Evolutionary conservation across 306 rosid species (phyloP), one percentile per base, ranked within the genome.

Genomic region (Neltuma alba): DNA sequence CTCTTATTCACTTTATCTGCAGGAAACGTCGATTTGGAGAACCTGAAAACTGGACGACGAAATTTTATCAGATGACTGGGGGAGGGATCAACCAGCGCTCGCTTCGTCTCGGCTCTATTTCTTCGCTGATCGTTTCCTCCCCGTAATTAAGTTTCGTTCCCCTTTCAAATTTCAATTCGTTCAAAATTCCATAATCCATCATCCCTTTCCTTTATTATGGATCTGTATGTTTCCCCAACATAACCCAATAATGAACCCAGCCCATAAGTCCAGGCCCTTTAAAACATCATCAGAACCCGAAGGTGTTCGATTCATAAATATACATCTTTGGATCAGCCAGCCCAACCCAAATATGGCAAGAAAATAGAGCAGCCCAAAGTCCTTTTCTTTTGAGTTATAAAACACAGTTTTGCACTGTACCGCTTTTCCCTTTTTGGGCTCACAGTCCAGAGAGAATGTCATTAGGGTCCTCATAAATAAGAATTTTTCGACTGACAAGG

Each of bases 21-120:
- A 52, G 72, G 70, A 74, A 75, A 55, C 66, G 37, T 54, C 61
- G 9, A 81, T 85, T 72, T 38, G 74, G 61, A 60, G 84, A 82
- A 78, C 58, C 76, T 75, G 68, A 77, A 70, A 72, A n/a, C 37
- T 10, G 50, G 45, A 65, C 25, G 71, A 58, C 23, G 72, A 50
- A 88, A 27, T 68, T 71, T 28, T 75, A 76, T 75, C 62, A 21
- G 80, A 76, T 23, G 25, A 50, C 1, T 50, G 9, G 57, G 10
- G 58, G 20, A 58, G 61, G 60, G 76, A 78, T 62, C 75, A 75
- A 76, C 74, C 79, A 77, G 42, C 80, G 68, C 60, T 67, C 58
- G 47, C 68, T 66, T 52, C 69, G 73, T 9, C 0, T 68, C 60
- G 10, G 66, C 50, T 63, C 76, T 78, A 36, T 45, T 62, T 52